These are phyloP conservation scores for Tolypocladium nubicola DNA, from an alignment of 2,329 filamentous ascomycete species.

Conservation along the genomic window DNA sequence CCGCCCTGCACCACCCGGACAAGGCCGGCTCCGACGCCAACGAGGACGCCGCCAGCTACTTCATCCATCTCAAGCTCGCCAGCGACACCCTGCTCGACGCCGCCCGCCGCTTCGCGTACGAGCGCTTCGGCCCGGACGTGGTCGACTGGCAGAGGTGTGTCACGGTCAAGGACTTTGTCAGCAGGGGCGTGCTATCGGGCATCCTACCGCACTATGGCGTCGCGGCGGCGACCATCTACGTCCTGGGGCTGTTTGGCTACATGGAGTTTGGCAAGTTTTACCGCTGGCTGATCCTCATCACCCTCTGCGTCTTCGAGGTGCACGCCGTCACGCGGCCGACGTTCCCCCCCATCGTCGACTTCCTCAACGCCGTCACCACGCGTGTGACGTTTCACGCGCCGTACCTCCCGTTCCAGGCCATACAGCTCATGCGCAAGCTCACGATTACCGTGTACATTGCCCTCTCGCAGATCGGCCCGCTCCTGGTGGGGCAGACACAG, in stretches of 20 bases:
- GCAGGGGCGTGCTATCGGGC: conserved; percentile 48
- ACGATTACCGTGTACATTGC: conserved; percentile 75
- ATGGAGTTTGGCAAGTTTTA: conserved; percentile 57
- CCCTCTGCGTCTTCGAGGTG: conserved; percentile 46
- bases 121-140: conserved; percentile 71
- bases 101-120: conserved; percentile 74
- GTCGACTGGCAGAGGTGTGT: conserved; percentile 54
- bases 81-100: conserved; percentile 74
- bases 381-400: conserved; percentile 37
- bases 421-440: conserved; percentile 64
- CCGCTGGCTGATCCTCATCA: conserved; percentile 48
- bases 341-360: conserved; percentile 33
- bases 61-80: conserved; percentile 74
- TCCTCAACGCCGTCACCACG: conserved; percentile 34
- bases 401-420: conserved; percentile 76
- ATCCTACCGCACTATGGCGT: conserved; percentile 51
- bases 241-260: conserved; percentile 55
- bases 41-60: conserved; percentile 35
- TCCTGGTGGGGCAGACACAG: conserved; percentile 37
- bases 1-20: conserved; percentile 69
- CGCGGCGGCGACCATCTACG: conserved; percentile 47
- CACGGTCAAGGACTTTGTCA: conserved; percentile 63
- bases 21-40: conserved; percentile 45
- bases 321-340: conserved; percentile 43
- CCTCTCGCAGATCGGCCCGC: conserved; percentile 67